Percentiles rank a stretch among this genome's conserved stretches.
Conservation (phyloP, 257 asterid genomes). For the Fraxinus americana region DNA sequence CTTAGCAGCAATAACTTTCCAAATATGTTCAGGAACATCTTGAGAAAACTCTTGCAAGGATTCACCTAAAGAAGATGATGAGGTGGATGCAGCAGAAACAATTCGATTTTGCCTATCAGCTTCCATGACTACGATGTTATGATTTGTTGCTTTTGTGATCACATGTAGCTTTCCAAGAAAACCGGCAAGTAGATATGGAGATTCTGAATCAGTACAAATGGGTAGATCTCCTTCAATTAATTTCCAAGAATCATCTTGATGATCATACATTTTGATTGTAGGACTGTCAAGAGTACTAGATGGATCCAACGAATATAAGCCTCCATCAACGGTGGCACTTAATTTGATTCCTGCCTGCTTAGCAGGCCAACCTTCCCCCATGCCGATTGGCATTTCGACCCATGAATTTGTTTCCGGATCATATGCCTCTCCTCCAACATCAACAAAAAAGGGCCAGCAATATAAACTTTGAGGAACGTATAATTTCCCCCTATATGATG, state of each 20-base stretch:
- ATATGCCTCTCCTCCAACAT: slow-evolving; percentile 94
- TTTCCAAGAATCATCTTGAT: slow-evolving; percentile 82
- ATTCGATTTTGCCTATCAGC: slow-evolving; percentile 53
- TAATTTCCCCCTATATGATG: slow-evolving; percentile 74
- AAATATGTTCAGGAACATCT: slow-evolving; percentile 48
- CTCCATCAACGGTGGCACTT: slow-evolving; percentile 82
- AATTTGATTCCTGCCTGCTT: slow-evolving; percentile 86
- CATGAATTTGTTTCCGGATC: slow-evolving; percentile 85
- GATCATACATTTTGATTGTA: slow-evolving; percentile 82
- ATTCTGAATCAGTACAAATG: slow-evolving; percentile 61
- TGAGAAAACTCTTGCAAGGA: slow-evolving; percentile 44
- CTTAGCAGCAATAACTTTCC: slow-evolving; percentile 60
- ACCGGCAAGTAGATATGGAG: slow-evolving; percentile 81
- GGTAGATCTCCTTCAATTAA: slow-evolving; percentile 81
- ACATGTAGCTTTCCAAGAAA: slow-evolving; percentile 81
- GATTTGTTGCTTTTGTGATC: slow-evolving; percentile 68
- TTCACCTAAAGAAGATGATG: slow-evolving; percentile 40
- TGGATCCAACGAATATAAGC: slow-evolving; percentile 82
- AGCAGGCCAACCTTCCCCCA: slow-evolving; percentile 99
- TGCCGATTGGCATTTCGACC: slow-evolving; percentile 88
- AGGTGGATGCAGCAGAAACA: slow-evolving; percentile 42
- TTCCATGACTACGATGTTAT: slow-evolving; percentile 62
- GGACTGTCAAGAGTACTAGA: slow-evolving; percentile 70
- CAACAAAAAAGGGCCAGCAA: slow-evolving; percentile 93
- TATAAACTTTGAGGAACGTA: slow-evolving; percentile 91